A percentile compares a stretch with the other conserved stretches of the same genome.
These are phyloP conservation scores for Cyberlindnera mycetangii DNA, from an alignment of 805 yeast species.

Conservation along the genomic window DNA sequence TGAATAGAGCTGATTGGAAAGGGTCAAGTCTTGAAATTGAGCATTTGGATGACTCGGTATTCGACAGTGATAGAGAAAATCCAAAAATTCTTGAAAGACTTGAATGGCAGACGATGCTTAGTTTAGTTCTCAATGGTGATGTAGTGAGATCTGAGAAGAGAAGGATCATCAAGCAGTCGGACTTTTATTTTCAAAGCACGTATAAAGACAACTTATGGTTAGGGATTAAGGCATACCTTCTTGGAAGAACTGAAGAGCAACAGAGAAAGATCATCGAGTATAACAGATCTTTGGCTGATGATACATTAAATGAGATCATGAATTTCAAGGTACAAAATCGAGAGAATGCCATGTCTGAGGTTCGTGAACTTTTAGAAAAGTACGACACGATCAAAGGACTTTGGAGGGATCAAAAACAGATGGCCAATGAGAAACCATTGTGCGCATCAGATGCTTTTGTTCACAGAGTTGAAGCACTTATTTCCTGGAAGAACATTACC, in stretches of 20 bases:
- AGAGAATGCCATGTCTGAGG: slow-evolving; percentile 45
- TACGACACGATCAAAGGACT: slow-evolving; percentile 67
- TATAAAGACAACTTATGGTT: slow-evolving; percentile 80
- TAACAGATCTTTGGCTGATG: slow-evolving; percentile 70
- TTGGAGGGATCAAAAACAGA: slow-evolving; percentile 77
- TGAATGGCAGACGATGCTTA: slow-evolving; percentile 95
- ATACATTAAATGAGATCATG: slow-evolving; percentile 63
- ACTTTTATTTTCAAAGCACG: slow-evolving; percentile 48
- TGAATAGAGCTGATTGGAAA: slow-evolving; percentile 24
- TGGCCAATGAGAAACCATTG: slow-evolving; percentile 75
- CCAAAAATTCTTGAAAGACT: slow-evolving; percentile 64
- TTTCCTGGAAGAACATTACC: slow-evolving; percentile 79
- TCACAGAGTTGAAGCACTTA: slow-evolving; percentile 67
- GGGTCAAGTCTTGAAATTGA: slow-evolving; percentile 48
- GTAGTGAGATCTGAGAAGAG: slow-evolving; percentile 89
- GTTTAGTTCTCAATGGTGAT: slow-evolving; percentile 90
- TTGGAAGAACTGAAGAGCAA: slow-evolving; percentile 76
- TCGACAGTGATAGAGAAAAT: slow-evolving; percentile 27
- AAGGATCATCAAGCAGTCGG: slow-evolving; percentile 55
- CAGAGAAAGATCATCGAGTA: slow-evolving; percentile 68
- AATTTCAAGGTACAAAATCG: slow-evolving; percentile 55
- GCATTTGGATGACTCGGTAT: slow-evolving; percentile 25
- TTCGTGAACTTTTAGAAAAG: slow-evolving; percentile 52
- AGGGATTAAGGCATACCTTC: slow-evolving; percentile 78
- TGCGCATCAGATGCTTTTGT: slow-evolving; percentile 63